These are phyloP conservation scores for Selenicereus undatus DNA, from an alignment of 148 eudicot genomes.

Conservation along the genomic window DNA sequence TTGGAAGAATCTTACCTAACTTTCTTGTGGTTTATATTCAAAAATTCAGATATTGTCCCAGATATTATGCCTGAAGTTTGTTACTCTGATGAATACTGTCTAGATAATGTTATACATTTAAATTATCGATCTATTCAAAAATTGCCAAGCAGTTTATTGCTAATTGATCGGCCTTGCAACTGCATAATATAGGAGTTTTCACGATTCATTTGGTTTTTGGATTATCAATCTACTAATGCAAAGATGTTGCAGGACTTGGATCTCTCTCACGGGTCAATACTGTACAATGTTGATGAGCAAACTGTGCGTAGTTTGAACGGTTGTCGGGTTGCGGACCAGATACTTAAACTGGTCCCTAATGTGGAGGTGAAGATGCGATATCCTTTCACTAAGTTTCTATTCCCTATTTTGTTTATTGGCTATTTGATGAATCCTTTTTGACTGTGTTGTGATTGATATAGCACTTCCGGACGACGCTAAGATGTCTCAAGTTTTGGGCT, in stretches of 20 bases:
- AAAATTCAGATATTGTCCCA: not conserved
- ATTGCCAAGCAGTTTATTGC: not conserved
- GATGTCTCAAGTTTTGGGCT: slow-evolving; percentile 92
- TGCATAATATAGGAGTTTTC: not conserved
- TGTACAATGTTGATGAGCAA: slow-evolving; percentile 74
- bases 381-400: not conserved
- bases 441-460: slow-evolving; percentile 23
- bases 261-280: slow-evolving; percentile 65
- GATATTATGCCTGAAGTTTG: not conserved
- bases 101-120: not conserved
- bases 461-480: slow-evolving; percentile 78
- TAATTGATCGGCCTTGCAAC: not conserved
- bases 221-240: slow-evolving; percentile 12
- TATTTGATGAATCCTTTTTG: not conserved
- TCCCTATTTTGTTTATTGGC: not conserved
- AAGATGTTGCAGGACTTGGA: slow-evolving; percentile 61
- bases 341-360: slow-evolving; percentile 91
- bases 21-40: not conserved
- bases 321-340: slow-evolving; percentile 86
- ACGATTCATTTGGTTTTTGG: not conserved
- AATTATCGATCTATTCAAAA: not conserved
- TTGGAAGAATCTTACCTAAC: not conserved
- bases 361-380: slow-evolving; percentile 44
- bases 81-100: not conserved
- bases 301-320: slow-evolving; percentile 92